phyloP scores from a whole-genome alignment of 2,329 filamentous ascomycete genomes.

The Fusarium humuli region DNA sequence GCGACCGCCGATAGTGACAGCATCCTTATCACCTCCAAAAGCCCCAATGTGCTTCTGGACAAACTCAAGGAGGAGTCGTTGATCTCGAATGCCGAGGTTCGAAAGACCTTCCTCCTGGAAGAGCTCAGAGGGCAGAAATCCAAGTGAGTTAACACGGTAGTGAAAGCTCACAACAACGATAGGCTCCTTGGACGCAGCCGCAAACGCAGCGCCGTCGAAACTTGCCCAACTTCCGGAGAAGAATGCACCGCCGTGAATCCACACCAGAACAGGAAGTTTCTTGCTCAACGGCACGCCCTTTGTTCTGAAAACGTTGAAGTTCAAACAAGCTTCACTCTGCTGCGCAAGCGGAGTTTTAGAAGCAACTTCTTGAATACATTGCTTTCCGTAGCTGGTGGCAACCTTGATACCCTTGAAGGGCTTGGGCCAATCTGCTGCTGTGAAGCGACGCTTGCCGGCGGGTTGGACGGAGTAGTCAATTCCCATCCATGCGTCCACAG shows the following conservation, averaged over 20 bases:
- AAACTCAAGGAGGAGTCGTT: constrained; percentile 64
- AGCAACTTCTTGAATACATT: constrained; percentile 55
- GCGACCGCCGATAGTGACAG: constrained; percentile 67
- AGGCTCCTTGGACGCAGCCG: constrained; percentile 51
- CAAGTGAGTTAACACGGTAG: constrained; percentile 55
- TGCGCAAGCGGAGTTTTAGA: constrained; percentile 22
- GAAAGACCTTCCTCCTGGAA: constrained; percentile 53
- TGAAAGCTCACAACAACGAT: constrained; percentile 59
- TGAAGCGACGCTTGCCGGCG: constrained; percentile 55
- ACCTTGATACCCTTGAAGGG: constrained; percentile 55
- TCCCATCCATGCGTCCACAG: constrained; percentile 61
- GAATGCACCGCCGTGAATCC: constrained; percentile 57
- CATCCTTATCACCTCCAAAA: constrained; percentile 65
- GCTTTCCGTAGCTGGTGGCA: constrained; percentile 55
- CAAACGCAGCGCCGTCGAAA: constrained; percentile 53
- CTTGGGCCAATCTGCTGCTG: constrained; percentile 54
- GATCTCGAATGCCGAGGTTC: constrained; percentile 67
- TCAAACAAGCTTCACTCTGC: constrained; percentile 54
- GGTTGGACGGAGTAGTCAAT: constrained; percentile 60
- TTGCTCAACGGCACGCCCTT: constrained; percentile 48
- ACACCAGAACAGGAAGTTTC: constrained; percentile 54
- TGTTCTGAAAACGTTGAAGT: constrained; percentile 56
- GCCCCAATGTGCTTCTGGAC: constrained; percentile 63
- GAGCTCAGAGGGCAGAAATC: constrained; percentile 58
- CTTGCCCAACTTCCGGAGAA: constrained; percentile 49